Conservation (phyloP, 805 yeast genomes). For the Isabelozyma heimii region DNA sequence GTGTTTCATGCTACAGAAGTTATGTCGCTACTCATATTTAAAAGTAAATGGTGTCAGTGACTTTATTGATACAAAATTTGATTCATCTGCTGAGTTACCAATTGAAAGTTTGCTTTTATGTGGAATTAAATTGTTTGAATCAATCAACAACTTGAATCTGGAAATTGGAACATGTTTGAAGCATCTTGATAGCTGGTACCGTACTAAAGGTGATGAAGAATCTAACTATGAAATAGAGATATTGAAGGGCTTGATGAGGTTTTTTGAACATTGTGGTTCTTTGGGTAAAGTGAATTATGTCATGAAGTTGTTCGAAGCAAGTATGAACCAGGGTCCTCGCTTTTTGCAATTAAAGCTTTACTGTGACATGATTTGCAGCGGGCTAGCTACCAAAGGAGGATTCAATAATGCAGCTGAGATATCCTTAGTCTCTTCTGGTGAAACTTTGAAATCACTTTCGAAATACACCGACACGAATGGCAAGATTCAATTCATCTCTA, state of each 20-base stretch:
- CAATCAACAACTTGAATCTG: conserved; percentile 1
- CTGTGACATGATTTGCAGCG: not conserved
- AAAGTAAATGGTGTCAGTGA: not conserved
- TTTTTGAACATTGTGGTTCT: not conserved
- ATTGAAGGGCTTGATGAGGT: not conserved
- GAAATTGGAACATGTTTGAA: conserved; percentile 2
- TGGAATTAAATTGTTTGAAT: not conserved
- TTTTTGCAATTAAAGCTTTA: not conserved
- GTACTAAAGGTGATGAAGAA: not conserved
- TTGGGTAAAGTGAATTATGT: not conserved
- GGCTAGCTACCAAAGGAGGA: not conserved
- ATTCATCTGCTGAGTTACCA: not conserved
- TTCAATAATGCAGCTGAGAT: not conserved
- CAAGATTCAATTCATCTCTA: not conserved
- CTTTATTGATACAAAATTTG: not conserved
- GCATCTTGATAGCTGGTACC: conserved; percentile 1
- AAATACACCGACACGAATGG: not conserved
- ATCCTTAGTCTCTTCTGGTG: conserved; percentile 3
- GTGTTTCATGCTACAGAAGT: not conserved
- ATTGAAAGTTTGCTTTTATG: not conserved
- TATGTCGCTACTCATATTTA: not conserved
- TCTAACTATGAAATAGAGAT: conserved; percentile 2
- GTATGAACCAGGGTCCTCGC: not conserved
- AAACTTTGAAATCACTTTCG: conserved; percentile 1
- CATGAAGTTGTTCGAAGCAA: not conserved